Evolutionary conservation across 2,329 filamentous ascomycete species (phyloP), one percentile per base, ranked within the genome.

Genomic region (Neonectria sp.): DNA sequence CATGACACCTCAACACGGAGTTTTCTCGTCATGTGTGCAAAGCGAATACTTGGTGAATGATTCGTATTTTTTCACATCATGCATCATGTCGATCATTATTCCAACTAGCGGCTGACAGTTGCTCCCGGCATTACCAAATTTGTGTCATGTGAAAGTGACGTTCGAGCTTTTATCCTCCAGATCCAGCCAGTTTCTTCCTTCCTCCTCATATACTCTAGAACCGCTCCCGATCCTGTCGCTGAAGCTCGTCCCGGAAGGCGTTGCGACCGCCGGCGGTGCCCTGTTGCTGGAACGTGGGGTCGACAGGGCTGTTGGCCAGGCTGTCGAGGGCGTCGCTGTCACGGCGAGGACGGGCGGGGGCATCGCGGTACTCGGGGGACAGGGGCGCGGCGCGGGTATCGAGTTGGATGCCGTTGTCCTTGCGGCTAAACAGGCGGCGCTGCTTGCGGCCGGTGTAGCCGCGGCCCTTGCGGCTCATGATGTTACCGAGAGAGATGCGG

Each of bases 291-390:
- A 83, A 84, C 6, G 76, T 71, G 24, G 82, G 80, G 35, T 83
- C 80, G 2, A 82, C 82, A 25, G 86, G 86, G 51, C 82, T 86
- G 11, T 81, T 82, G 1, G 82, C 84, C 66, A 88, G 71, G 75
- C 86, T 88, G 35, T 83, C 86, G 37, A 88, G 79, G 3, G 79
- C 83, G 33, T 86, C 84, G 69, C 85, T 87, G 68, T 86, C 85
- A 21, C 78, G 73, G 48, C 78, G 76, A 51, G 57, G 53, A 24
- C 62, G 68, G 56, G 60, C 73, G 8, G 81, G 79, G n/a, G 73
- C 66, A 49, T 84, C 82, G 33, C 69, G 78, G 71, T 83, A 84
- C 58, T 79, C 75, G 21, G 69, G 68, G n/a, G 63, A 67, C 57
- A 63, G 68, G 52, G 68, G 67, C 59, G 65, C 62, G 37, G 43